These are phyloP conservation scores for Oryza glaberrima DNA, from an alignment of 176 grass and related monocot species.

Conservation along the genomic window DNA sequence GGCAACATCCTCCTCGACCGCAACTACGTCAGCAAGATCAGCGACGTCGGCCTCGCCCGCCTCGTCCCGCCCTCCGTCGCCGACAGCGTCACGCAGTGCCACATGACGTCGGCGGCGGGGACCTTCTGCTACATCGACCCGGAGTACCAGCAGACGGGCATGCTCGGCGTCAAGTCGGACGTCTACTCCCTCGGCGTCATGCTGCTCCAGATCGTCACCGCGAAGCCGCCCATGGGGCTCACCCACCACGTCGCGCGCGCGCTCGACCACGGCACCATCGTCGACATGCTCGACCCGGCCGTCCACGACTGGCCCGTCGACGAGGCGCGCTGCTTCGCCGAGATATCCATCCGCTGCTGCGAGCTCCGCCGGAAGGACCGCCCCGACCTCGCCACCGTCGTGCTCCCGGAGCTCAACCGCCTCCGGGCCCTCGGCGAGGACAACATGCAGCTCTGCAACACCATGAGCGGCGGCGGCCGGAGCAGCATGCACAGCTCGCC, in stretches of 20 bases:
- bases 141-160: slow-evolving; percentile 93
- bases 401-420: slow-evolving; percentile 70
- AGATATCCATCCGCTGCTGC: slow-evolving; percentile 71
- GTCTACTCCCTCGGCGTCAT: slow-evolving; percentile 91
- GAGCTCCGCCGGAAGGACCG: slow-evolving; percentile 82
- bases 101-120: slow-evolving; percentile 80
- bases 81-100: slow-evolving; percentile 84
- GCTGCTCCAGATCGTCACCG: slow-evolving; percentile 87
- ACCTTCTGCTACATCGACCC: slow-evolving; percentile 99
- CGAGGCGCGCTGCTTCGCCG: slow-evolving; percentile 58
- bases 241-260: slow-evolving; percentile 69
- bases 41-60: slow-evolving; percentile 83
- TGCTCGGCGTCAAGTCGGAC: slow-evolving; percentile 92
- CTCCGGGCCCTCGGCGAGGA: slow-evolving; percentile 67
- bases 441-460: slow-evolving; percentile 47
- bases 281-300: slow-evolving; percentile 64
- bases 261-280: slow-evolving; percentile 67
- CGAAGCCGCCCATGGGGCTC: slow-evolving; percentile 76
- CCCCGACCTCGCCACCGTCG: slow-evolving; percentile 70
- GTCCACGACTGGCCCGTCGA: slow-evolving; percentile 78
- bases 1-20: slow-evolving; percentile 91
- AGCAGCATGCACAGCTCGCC: slow-evolving; percentile 38
- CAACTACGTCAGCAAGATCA: slow-evolving; percentile 95
- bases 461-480: slow-evolving; percentile 7
- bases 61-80: slow-evolving; percentile 79